phyloP scores from a whole-genome alignment of 352 stramenopile species.

The Halophytophthora polymorphica region DNA sequence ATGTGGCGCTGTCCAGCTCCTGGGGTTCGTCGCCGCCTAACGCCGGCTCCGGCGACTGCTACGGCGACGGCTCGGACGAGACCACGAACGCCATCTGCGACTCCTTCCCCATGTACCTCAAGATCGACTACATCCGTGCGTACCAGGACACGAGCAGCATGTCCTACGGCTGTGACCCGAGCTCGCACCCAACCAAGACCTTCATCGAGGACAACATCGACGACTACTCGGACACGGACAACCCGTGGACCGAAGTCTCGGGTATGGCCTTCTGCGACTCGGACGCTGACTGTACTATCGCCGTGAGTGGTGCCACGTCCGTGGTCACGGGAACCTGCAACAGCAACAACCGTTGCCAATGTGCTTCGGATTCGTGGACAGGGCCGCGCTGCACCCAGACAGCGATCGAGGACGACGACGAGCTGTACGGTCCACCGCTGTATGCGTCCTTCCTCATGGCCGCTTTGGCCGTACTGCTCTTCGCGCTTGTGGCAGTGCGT shows the following conservation, averaged over 20 bases:
- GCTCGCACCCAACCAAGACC: constrained; percentile 30
- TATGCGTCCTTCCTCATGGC: constrained; percentile 3
- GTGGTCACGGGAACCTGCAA: constrained; percentile 13
- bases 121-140: constrained; percentile 52
- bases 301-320: background rate
- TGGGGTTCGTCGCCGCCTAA: constrained; percentile 49
- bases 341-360: constrained; percentile 12
- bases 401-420: constrained; percentile 1
- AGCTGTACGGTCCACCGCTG: constrained; percentile 5
- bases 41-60: constrained; percentile 10
- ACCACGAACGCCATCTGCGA: constrained; percentile 34
- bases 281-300: constrained; percentile 32
- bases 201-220: constrained; percentile 38
- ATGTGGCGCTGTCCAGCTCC: constrained; percentile 76
- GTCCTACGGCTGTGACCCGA: constrained; percentile 31
- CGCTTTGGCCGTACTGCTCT: constrained; percentile 8
- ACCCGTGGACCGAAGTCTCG: constrained; percentile 21
- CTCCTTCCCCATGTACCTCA: constrained; percentile 49
- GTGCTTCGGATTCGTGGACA: constrained; percentile 12
- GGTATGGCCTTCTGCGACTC: constrained; percentile 25
- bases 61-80: constrained; percentile 11
- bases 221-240: constrained; percentile 27
- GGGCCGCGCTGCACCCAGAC: constrained; percentile 29
- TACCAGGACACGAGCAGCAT: constrained; percentile 25
- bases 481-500: no score